Evolutionary conservation across 176 grass and related monocot species (phyloP), one percentile per base, ranked within the genome.

Genomic region (Lolium perenne): DNA sequence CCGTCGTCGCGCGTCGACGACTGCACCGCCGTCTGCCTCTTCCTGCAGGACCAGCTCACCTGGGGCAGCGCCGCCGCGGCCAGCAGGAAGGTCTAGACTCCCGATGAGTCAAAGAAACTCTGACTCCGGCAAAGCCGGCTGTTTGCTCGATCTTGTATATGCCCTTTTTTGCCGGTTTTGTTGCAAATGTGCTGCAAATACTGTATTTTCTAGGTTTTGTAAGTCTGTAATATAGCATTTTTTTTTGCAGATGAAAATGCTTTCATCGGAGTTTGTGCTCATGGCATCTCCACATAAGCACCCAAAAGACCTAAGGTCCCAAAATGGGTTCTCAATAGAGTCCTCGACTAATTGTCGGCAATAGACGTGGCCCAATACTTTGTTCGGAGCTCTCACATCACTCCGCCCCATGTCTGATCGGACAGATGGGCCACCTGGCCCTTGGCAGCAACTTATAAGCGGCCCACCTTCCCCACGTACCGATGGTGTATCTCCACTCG

Each of bases 11-110:
- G 85, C 32, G 84, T 85, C 38, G 97, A 99, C 49, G 97, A 99
- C 80, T 99, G 97, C 92, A 90, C 97, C 71, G 97, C 92, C 1
- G 87, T 88, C 18, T 97, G 94, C 91, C 85, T 99, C 71, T 99
- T 99, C 89, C 82, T 99, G 4, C 79, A 92, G 13, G 92, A 98
- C 61, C 86, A 85, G 22, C 63, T 66, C 6, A 77, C 49, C 23
- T 80, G 78, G 51, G 53, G 63, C 17, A 8, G 38, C 7, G 54
- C 46, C 23, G 68, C 80, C 1, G 55, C 82, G 1, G 77, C 80
- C 7, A 49, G 20, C 3, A 78, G 32, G 32, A 35, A 74, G 61
- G 51, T 68, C 41, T 63, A 63, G 41, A 43, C 41, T 43, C 41
- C 41, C 7, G 41, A 43, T 43, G 50, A 71, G 80, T n/a, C 65